Evolutionary conservation across 306 rosid genomes (phyloP), one percentile per base, ranked within the genome.

Genomic region (Luffa acutangula): DNA sequence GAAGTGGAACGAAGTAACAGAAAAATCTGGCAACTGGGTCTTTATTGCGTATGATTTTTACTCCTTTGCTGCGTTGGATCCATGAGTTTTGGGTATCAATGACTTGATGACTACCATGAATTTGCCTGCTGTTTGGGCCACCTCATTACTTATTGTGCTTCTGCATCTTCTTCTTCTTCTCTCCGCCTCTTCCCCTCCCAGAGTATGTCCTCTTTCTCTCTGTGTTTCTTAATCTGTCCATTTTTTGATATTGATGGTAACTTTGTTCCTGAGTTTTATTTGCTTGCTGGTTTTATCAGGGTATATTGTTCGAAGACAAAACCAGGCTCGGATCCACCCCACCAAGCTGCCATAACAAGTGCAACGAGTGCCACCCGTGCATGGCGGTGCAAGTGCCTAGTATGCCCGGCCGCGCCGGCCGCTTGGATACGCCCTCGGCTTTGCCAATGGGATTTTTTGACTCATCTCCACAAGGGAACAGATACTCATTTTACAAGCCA

Each of bases 311-410:
- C 58, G 96, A 86, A 77, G 96, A 87, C 85, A 89, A 91, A 83
- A 85, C 82, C 78, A 87, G 97, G 85, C n/a, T 96, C 12, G 99
- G 99, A 41, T 96, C 99, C 13, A 86, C 81, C 14, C 99, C 99
- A 4, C 99, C 99, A 2, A 96, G 98, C 82, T 96, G 99, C 86
- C 97, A 96, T 81, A 96, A 90, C 91, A 93, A 91, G 79, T 96
- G 99, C 85, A 91, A 90, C 84, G 77, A 81, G 63, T 96, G 99
- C 81, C 97, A 90, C 72, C 99, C 99, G 57, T 96, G 99, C 96
- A 89, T 88, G 97, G 93, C 99, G 31, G 94, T 90, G 52, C 97
- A 96, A 85, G 94, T 91, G 33, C 96, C 98, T 21, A 82, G 90
- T 36, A 62, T 88, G 80, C 89, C 92, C 6, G 81, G 82, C 59